phyloP scores from a whole-genome alignment of 345 rosid species.

The Ailanthus altissimus region DNA sequence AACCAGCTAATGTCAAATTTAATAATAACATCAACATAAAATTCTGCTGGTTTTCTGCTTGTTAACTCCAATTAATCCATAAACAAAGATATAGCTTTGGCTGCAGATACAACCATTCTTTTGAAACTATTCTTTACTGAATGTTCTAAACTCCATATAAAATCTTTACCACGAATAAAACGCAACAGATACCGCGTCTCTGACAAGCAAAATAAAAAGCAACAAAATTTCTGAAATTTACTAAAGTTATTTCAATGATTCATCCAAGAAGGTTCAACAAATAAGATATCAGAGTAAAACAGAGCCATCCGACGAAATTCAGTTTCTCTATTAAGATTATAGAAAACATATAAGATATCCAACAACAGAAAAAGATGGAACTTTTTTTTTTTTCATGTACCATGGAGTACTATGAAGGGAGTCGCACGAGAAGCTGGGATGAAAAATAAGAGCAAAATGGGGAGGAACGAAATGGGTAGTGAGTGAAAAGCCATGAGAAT shows the following conservation, averaged over 20 bases:
- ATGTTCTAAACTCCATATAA: background rate
- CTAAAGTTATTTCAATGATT: background rate
- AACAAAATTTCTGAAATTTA: background rate
- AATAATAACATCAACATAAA: background rate
- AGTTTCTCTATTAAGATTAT: background rate
- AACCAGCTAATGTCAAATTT: background rate
- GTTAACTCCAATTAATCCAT: background rate
- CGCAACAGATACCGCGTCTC: background rate
- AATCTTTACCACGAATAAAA: background rate
- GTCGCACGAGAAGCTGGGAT: slow-evolving; percentile 46
- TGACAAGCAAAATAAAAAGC: background rate
- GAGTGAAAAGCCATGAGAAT: slow-evolving; percentile 38
- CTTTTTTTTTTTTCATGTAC: slow-evolving; percentile 24
- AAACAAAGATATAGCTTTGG: background rate
- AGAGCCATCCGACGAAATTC: background rate
- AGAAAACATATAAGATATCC: background rate
- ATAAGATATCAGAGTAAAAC: background rate
- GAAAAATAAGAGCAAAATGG: slow-evolving; percentile 24
- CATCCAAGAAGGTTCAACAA: background rate
- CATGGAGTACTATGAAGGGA: slow-evolving; percentile 79
- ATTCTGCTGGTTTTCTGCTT: background rate
- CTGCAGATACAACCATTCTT: background rate
- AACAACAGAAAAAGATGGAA: background rate
- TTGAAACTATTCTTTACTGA: background rate
- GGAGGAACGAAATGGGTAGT: slow-evolving; percentile 2